Base-by-base conservation (phyloP, 2,329 filamentous ascomycete species). In the Calonectria naviculata region DNA sequence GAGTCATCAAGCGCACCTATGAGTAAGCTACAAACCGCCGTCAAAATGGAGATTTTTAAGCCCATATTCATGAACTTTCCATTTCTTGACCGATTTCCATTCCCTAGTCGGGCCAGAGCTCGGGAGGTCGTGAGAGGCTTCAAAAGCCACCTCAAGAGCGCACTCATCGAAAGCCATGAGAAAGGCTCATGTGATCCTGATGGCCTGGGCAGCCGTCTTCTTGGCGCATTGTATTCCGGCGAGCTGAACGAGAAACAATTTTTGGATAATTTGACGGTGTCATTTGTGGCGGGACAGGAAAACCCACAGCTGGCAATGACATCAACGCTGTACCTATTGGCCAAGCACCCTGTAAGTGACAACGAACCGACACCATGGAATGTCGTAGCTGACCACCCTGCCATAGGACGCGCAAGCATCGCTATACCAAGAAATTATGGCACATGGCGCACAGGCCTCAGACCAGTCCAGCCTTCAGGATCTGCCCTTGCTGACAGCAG, bases 201-300 rank as follows among this genome's bases (percentile, higher is more conserved):
- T 7, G 6, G 52, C n/a, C 52, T 56, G n/a, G 52, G 52, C 4
- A 56, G 52, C 52, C 31, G 52, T n/a, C 52, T 56, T 7, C 52
- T 56, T 10, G 52, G 38, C 10, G 52, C 52, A 36, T 56, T 36
- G n/a, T 13, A 56, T 24, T 56, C 52, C 5, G 79, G 80, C 5
- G 65, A 67, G 19, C 77, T 80, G 41, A 80, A 73, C 8, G 81
- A 84, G 66, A 79, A 81, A 64, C 83, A 85, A 62, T 81, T 84
- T 70, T 79, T 82, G 19, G 81, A 84, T 61, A 85, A 85, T 47
- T 69, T 83, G 21, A 84, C 83, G 41, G 81, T 85, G 17, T 75
- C 80, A 1, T 85, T 84, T 56, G 78, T 85, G 17, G 84, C 84
- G 0, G 83, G 83, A 0, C 84, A 85, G 63, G 84, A 85, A 73